These are phyloP conservation scores for Kwoniella shivajii DNA, from an alignment of 1,284 basidiomycete species.

Conservation along the genomic window DNA sequence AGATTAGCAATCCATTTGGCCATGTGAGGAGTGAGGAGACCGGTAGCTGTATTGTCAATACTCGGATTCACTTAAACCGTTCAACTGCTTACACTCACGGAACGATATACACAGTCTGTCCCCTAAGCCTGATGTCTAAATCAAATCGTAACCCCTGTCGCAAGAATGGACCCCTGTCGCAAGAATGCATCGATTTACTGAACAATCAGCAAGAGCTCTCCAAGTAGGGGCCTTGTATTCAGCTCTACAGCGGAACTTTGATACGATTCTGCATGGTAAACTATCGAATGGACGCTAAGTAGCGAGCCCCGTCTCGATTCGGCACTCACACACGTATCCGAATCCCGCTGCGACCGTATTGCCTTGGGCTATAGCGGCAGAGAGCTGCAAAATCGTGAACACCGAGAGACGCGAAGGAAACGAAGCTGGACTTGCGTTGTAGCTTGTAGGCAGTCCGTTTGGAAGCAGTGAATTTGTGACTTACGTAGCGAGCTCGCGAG, in stretches of 20 bases:
- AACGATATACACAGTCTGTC: constrained; percentile 16
- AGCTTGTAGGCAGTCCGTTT: not conserved
- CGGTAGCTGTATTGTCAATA: too few relatives aligned
- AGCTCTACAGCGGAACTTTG: not conserved
- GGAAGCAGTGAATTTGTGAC: not conserved
- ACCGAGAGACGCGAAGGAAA: too few relatives aligned
- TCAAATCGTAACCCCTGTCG: not conserved
- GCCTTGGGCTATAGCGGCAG: constrained; percentile 1
- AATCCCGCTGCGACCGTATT: not conserved
- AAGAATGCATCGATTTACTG: constrained; percentile 24
- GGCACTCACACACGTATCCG: constrained; percentile 19
- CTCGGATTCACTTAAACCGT: not conserved
- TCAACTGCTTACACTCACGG: constrained; percentile 6
- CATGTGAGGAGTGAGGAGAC: constrained; percentile 29
- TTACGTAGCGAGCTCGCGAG: too few relatives aligned
- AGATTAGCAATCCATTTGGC: constrained; percentile 1
- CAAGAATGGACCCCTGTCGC: constrained; percentile 23
- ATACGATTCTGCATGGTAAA: not conserved
- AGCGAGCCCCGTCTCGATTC: not conserved
- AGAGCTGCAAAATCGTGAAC: too few relatives aligned
- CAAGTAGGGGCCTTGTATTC: not conserved
- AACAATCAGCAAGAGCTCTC: not conserved
- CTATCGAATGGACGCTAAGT: not conserved
- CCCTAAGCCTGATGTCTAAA: constrained; percentile 8
- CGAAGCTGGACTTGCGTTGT: too few relatives aligned